Conservation (phyloP, 1,284 basidiomycete species). For the Leccinum fallax region DNA sequence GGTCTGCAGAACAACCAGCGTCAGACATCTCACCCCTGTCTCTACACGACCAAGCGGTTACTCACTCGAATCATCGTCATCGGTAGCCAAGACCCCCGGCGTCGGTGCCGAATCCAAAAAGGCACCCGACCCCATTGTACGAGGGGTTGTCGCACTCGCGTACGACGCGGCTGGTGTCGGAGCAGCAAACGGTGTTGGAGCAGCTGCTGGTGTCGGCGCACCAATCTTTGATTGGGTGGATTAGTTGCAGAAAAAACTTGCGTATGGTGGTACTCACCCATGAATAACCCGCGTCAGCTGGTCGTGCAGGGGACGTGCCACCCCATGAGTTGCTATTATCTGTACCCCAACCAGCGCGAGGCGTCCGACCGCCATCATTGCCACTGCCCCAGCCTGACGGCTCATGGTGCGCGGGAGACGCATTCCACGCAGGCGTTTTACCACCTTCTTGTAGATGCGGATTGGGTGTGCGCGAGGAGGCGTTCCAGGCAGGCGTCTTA, state of each 20-base stretch:
- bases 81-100: slow-evolving; percentile 33
- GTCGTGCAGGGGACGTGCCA: slow-evolving; percentile 41
- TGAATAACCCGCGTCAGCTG: slow-evolving; percentile 33
- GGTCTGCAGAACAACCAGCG: slow-evolving; percentile 12
- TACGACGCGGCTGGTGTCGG: slow-evolving; percentile 37
- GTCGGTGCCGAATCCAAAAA: slow-evolving; percentile 36
- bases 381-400: slow-evolving; percentile 24
- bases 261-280: slow-evolving; percentile 34
- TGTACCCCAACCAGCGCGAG: slow-evolving; percentile 32
- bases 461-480: slow-evolving; percentile 62
- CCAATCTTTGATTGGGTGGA: slow-evolving; percentile 34
- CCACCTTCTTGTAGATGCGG: slow-evolving; percentile 41
- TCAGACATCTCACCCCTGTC: slow-evolving; percentile 5
- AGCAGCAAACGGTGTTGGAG: slow-evolving; percentile 52
- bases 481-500: slow-evolving; percentile 58
- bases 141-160: slow-evolving; percentile 40
- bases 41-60: neutral
- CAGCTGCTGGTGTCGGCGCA: slow-evolving; percentile 57
- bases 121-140: slow-evolving; percentile 29
- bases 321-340: slow-evolving; percentile 23
- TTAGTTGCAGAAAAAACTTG: slow-evolving; percentile 1
- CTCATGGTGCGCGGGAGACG: slow-evolving; percentile 41
- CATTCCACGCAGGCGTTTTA: slow-evolving; percentile 29
- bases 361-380: slow-evolving; percentile 44
- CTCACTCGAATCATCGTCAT: slow-evolving; percentile 34